Conservation (phyloP, 768 basidiomycete genomes). For the Rhodotorula diobovata region DNA sequence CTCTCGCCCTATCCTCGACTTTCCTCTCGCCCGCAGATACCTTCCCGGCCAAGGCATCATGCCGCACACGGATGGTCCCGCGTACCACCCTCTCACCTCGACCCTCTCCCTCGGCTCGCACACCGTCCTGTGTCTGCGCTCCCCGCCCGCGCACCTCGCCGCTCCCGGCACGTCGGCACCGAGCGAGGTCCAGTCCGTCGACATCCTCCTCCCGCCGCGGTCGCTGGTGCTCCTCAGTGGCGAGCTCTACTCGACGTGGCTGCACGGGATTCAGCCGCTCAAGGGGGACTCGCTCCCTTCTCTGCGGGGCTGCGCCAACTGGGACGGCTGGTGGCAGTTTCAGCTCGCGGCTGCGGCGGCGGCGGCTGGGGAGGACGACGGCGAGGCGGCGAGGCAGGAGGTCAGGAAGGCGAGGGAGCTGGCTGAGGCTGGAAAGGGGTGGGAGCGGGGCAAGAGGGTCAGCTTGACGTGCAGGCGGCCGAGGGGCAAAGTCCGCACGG, state of each 20-base stretch:
- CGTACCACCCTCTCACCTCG: constrained; percentile 79
- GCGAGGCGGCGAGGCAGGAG: constrained; percentile 10
- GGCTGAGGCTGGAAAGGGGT: constrained; percentile 45
- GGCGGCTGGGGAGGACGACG: background rate
- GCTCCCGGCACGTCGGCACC: too few species aligned
- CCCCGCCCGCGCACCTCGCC: constrained; percentile 51
- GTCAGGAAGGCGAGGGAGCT: constrained; percentile 54
- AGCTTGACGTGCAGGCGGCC: constrained; percentile 86
- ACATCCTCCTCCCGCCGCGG: constrained; percentile 75
- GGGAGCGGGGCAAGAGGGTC: constrained; percentile 58
- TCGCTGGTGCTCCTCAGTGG: constrained; percentile 73
- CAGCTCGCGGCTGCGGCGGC: background rate
- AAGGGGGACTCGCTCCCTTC: constrained; percentile 38
- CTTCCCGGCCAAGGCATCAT: constrained; percentile 87
- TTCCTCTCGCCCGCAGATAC: constrained; percentile 55
- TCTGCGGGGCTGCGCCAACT: constrained; percentile 40
- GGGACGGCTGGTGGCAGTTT: constrained; percentile 41
- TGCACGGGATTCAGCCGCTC: constrained; percentile 48
- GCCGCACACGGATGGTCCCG: constrained; percentile 90
- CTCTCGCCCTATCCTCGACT: background rate
- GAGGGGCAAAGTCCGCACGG: constrained; percentile 54
- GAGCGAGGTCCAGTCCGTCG: constrained; percentile 47
- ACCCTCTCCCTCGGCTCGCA: constrained; percentile 86
- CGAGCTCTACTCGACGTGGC: constrained; percentile 62
- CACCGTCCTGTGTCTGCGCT: constrained; percentile 75